A percentile compares a stretch with the other conserved stretches of the same genome.
These are phyloP conservation scores for Botryotinia globosa DNA, from an alignment of 2,329 filamentous ascomycete genomes.

Conservation along the genomic window DNA sequence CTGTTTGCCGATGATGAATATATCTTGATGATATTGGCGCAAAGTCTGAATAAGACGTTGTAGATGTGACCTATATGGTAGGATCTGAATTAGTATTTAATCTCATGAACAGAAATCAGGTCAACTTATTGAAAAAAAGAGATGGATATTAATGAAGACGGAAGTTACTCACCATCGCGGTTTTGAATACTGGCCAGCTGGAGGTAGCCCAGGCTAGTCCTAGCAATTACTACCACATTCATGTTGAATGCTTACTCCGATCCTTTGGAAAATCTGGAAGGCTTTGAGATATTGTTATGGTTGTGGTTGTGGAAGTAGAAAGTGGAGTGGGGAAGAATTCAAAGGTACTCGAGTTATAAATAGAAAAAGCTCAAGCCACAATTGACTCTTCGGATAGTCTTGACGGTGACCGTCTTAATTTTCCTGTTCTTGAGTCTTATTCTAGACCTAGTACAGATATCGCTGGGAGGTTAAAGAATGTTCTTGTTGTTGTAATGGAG, in stretches of 20 bases:
- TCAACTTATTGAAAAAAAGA: not conserved
- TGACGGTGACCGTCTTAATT: not conserved
- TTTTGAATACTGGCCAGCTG: not conserved
- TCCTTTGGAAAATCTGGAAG: not conserved
- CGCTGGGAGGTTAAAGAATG: not conserved
- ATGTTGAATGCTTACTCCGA: not conserved
- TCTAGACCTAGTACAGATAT: not conserved
- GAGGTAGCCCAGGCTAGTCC: not conserved
- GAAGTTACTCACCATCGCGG: not conserved
- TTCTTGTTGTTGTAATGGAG: not conserved
- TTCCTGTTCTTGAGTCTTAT: not conserved
- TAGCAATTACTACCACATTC: not conserved
- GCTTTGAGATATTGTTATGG: not conserved
- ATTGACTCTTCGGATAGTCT: not conserved
- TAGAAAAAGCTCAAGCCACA: not conserved
- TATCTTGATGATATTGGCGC: constrained; percentile 23
- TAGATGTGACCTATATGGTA: not conserved
- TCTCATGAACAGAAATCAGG: not conserved
- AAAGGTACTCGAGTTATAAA: not conserved
- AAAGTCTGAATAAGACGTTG: not conserved
- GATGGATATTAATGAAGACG: not conserved
- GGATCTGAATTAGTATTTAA: not conserved
- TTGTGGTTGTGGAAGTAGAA: not conserved
- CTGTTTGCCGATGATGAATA: constrained; percentile 25
- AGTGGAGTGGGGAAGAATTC: not conserved